Percentiles rank a stretch among this genome's conserved stretches.
These are phyloP conservation scores for Salvia rosmarinus DNA, from an alignment of 257 asterid genomes.

Conservation along the genomic window DNA sequence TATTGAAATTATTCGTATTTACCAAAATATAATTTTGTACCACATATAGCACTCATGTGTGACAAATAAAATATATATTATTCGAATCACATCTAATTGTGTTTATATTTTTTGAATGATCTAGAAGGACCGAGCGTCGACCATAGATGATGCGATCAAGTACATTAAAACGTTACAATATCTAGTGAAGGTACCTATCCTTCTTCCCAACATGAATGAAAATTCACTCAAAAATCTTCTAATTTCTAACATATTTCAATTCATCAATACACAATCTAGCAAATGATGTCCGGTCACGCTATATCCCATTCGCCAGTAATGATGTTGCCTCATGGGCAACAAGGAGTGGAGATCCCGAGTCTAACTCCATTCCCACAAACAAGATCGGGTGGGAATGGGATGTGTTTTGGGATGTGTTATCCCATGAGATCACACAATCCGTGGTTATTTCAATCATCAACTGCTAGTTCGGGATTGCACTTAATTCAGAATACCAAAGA, in stretches of 20 bases:
- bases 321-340: neutral
- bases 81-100: neutral
- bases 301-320: neutral
- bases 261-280: neutral
- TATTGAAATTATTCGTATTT: neutral
- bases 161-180: slow-evolving; percentile 11
- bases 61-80: neutral
- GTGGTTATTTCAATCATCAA: neutral
- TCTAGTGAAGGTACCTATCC: slow-evolving; percentile 15
- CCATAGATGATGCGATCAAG: slow-evolving; percentile 28
- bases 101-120: neutral
- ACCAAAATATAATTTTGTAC: neutral
- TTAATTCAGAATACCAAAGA: neutral
- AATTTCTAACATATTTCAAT: neutral
- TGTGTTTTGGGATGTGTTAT: neutral
- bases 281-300: slow-evolving; percentile 3
- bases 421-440: slow-evolving; percentile 13
- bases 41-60: too few species aligned
- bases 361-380: slow-evolving; percentile 8
- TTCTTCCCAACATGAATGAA: neutral
- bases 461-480: neutral
- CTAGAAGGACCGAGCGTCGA: slow-evolving; percentile 25
- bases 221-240: neutral
- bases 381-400: neutral
- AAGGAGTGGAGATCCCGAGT: slow-evolving; percentile 5